Evolutionary conservation across 1,284 basidiomycete genomes (phyloP), one percentile per base, ranked within the genome.

Genomic region (Mycena sp.): DNA sequence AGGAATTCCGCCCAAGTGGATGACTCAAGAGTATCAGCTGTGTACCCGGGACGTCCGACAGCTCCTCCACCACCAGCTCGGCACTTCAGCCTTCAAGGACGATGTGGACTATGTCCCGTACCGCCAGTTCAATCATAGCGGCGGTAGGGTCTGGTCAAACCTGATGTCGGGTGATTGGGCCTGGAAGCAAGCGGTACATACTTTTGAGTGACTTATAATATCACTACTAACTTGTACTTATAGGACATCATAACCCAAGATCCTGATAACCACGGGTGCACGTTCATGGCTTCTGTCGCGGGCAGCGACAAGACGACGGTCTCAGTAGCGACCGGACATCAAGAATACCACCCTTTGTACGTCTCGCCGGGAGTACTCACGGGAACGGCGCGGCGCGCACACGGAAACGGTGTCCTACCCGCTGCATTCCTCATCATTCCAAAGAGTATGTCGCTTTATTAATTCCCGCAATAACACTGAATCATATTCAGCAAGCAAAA

Each of bases 301-400:
- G 80, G 82, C 2, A 82, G 80, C 50, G 80, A 83, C 66, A 83
- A 83, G 57, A 83, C 79, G 0, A 82, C 78, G 0, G 80, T 82
- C 0, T 82, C 79, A 0, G 78, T 83, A 4, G 63, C 63, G 3
- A 65, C 63, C 7, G 52, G 63, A 2, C 50, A 65, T 22, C 63
- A 65, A 56, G 75, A 83, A 13, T 83, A 78, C 50, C 78, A 79
- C 46, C 81, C 78, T 0, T 18, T 82, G 2, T 82, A 83, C 55
- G 39, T 69, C 0, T 80, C 78, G 0, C 64, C 76, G 9, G 80
- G 81, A 0, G 75, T 73, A 50, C 41, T 82, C 3, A 61, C 72
- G 18, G 80, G 81, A 50, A 73, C n/a, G 30, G 77, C 75, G 1
- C 68, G 77, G 0, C 66, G 74, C n/a, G 77, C 74, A 9, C 81